Percentiles rank a stretch among this genome's conserved stretches.
Conservation (phyloP, 164 flowering plant species). For the Pachysandra terminalis region DNA sequence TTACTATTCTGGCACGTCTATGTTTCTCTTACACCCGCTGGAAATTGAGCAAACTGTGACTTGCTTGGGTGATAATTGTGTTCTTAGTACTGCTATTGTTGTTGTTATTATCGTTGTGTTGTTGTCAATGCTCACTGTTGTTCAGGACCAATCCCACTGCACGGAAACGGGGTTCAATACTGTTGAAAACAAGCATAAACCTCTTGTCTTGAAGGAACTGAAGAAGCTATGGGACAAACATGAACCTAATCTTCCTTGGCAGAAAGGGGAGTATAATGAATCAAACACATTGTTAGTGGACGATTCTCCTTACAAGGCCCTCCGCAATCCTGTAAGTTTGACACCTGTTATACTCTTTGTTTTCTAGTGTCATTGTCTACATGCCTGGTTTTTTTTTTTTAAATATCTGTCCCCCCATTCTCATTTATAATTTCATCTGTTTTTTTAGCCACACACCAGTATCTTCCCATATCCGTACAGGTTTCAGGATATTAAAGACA, state of each 20-base stretch:
- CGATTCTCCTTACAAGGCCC: slow-evolving; percentile 91
- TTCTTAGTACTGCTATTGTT: too few relatives aligned
- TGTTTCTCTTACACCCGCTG: not conserved
- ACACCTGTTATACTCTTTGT: not conserved
- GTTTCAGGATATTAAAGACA: slow-evolving; percentile 39
- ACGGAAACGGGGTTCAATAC: slow-evolving; percentile 51
- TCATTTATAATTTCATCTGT: not conserved
- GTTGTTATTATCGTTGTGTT: not conserved
- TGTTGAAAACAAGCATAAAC: slow-evolving; percentile 61
- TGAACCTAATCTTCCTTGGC: slow-evolving; percentile 63
- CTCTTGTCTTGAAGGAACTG: slow-evolving; percentile 72
- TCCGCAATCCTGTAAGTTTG: slow-evolving; percentile 74
- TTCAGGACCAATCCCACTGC: slow-evolving; percentile 70
- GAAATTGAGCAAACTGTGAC: not conserved
- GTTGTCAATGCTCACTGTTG: not conserved
- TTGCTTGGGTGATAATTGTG: not conserved
- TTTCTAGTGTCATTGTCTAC: not conserved
- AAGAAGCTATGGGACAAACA: slow-evolving; percentile 68
- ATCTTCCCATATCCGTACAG: slow-evolving; percentile 69
- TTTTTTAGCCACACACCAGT: slow-evolving; percentile 56
- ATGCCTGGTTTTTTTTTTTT: not conserved
- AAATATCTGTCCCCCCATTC: too few relatives aligned
- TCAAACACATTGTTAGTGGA: slow-evolving; percentile 85
- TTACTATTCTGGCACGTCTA: not conserved
- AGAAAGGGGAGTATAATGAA: slow-evolving; percentile 56